Percentiles rank a stretch among this genome's conserved stretches.
These are phyloP conservation scores for Trichosanthes truncata DNA, from an alignment of 306 rosid genomes.

Conservation along the genomic window DNA sequence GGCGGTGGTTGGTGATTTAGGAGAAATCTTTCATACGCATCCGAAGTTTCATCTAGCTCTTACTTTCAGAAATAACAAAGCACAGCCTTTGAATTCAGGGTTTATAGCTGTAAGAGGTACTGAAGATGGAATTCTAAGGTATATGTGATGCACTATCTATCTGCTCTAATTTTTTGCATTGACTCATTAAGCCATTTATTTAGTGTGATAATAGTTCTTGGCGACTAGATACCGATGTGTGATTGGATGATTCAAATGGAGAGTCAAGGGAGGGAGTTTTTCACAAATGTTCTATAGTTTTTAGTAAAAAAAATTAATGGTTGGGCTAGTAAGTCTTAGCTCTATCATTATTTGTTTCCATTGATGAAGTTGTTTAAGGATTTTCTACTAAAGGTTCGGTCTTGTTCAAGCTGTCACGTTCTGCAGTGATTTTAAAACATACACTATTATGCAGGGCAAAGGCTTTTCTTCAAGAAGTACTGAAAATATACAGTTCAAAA, in stretches of 20 bases:
- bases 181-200: background rate
- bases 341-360: background rate
- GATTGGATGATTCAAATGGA: background rate
- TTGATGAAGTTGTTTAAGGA: background rate
- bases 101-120: constrained; percentile 94
- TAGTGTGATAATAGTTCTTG: background rate
- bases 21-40: constrained; percentile 46
- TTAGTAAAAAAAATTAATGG: background rate
- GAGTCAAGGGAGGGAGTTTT: background rate
- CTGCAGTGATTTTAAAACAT: background rate
- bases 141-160: constrained; percentile 1
- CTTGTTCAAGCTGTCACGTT: background rate
- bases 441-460: constrained; percentile 51
- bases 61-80: constrained; percentile 87
- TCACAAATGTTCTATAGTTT: background rate
- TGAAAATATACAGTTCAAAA: constrained; percentile 48
- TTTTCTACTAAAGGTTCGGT: background rate
- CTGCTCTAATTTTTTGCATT: background rate
- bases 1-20: constrained; percentile 72
- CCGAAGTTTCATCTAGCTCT: constrained; percentile 73
- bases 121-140: constrained; percentile 69
- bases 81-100: constrained; percentile 90
- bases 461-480: constrained; percentile 59
- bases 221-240: background rate
- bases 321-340: background rate